These are phyloP conservation scores for Botrytis galanthina DNA, from an alignment of 2,329 filamentous ascomycete species.

Conservation along the genomic window DNA sequence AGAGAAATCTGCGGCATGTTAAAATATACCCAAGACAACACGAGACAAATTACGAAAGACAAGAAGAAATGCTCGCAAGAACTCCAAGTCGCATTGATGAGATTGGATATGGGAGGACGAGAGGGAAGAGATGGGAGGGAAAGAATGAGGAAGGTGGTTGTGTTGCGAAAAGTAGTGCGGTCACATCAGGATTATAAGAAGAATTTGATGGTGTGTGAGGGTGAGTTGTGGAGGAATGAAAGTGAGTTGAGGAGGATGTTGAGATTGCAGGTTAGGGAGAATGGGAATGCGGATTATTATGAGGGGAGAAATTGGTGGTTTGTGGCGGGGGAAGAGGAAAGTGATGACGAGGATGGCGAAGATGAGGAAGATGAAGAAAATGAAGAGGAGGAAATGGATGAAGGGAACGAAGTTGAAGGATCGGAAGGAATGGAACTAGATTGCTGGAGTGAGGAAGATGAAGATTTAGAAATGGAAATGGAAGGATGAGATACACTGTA, in stretches of 20 bases:
- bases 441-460: not conserved
- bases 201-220: not conserved
- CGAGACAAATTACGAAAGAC: no score
- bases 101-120: not conserved
- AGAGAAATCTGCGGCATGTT: not conserved
- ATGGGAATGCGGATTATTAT: not conserved
- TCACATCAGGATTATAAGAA: not conserved
- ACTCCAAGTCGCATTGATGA: not conserved
- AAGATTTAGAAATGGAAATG: not conserved
- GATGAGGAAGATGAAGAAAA: no score
- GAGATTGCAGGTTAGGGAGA: not conserved
- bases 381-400: not conserved
- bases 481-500: not conserved
- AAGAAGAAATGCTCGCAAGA: fast-evolving
- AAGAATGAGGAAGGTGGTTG: not conserved
- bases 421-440: not conserved
- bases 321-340: not conserved
- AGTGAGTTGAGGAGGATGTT: not conserved
- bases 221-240: not conserved
- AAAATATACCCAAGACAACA: not conserved
- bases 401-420: not conserved
- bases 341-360: not conserved
- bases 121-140: not conserved
- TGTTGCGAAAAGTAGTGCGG: not conserved
- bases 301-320: not conserved